Evolutionary conservation across 1,139 yeast species (phyloP), one percentile per base, ranked within the genome.

Genomic region (Groenewaldozyma sp.): DNA sequence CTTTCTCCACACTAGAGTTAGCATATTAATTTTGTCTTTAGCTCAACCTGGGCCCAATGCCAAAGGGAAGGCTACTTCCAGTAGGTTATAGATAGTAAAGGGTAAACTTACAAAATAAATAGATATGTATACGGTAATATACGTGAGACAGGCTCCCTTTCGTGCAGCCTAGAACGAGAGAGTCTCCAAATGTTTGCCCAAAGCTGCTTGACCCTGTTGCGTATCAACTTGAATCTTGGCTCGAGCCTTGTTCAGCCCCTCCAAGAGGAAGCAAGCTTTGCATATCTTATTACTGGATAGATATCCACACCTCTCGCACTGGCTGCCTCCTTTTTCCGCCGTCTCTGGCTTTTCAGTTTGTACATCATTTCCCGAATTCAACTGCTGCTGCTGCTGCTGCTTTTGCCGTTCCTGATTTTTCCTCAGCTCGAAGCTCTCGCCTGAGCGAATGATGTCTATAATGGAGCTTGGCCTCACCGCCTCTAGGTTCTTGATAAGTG

Each of bases 401-500:
- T 43, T 41, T 47, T 46, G 28, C 45, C 39, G 28, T 14, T 29
- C 17, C 19, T 29, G 33, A 56, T 74, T 78, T 44, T 75, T 74
- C 47, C 74, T 74, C 40, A 87, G 63, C 28, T 73, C 78, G 51
- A 91, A 75, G 50, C 79, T 82, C 59, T 93, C 98, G 31, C 99
- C 98, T 50, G 95, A 82, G 51, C 83, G 81, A 32, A 93, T 93
- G 41, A 91, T 84, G 63, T 93, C 98, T 62, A 91, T 77, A 43
- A 93, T 91, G 55, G 96, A 82, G 22, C 94, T 80, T 3, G 98
- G 96, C 51, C 97, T 71, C 1, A 88, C 78, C 2, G 94, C 76
- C 56, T 91, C 98, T 41, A 93, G 65, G 45, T 87, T 83, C 60
- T 91, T 91, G 67, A 93, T 76, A 29, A 91, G 68, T 43, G 87